Conservation (phyloP, 805 yeast species). For the Candida incommunis region DNA sequence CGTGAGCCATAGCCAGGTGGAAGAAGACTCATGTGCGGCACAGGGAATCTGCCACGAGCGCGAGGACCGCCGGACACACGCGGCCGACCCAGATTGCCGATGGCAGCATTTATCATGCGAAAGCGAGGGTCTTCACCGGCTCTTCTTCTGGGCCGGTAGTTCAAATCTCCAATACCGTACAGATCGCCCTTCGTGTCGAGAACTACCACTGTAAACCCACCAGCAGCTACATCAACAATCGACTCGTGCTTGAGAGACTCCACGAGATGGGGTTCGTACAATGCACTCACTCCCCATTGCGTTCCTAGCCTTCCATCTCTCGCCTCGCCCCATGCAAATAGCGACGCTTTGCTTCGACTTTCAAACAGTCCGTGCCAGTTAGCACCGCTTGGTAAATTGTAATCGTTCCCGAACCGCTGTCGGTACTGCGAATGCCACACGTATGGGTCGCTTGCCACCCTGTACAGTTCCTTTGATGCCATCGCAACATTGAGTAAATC, state of each 20-base stretch:
- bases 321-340: not conserved
- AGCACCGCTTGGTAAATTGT: not conserved
- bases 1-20: too few species aligned
- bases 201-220: constrained; percentile 2
- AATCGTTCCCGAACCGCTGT: not conserved
- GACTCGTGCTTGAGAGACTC: not conserved
- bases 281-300: not conserved
- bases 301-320: not conserved
- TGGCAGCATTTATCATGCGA: not conserved
- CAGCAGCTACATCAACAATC: constrained; percentile 1
- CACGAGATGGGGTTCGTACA: not conserved
- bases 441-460: not conserved
- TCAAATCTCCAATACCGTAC: constrained; percentile 9
- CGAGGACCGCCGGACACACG: not conserved
- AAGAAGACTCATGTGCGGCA: too few species aligned
- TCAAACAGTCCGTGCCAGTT: not conserved
- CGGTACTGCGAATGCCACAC: not conserved
- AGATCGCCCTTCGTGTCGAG: constrained; percentile 13
- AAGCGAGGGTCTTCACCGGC: not conserved
- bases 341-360: not conserved
- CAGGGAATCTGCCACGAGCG: not conserved
- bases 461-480: not conserved
- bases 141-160: not conserved
- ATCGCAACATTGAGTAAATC: not conserved
- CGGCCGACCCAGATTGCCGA: not conserved